Percentiles rank a stretch among this genome's conserved stretches.
Conservation (phyloP, 129 eudicot species). For the Chrysanthemum lavandulifolium region DNA sequence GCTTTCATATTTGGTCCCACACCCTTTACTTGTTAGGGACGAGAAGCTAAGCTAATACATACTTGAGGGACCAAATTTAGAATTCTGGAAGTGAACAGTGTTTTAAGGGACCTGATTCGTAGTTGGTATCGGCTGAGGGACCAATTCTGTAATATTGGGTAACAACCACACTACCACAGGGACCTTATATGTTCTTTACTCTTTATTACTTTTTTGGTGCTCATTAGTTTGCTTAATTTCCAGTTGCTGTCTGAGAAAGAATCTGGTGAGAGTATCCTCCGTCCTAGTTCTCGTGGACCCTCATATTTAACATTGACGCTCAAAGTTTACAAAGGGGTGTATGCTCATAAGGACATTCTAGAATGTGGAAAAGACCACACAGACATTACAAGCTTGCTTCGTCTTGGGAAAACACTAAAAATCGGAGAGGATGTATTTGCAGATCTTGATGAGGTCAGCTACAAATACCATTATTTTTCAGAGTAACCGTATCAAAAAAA, state of each 20-base stretch:
- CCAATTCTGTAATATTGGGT: no score
- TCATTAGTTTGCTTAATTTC: constrained; percentile 13
- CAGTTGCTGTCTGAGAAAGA: constrained; percentile 81
- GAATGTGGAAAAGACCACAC: constrained; percentile 89
- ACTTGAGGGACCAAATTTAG: no score
- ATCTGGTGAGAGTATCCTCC: constrained; percentile 74
- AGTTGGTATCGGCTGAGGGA: background rate
- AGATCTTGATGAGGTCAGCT: constrained; percentile 78
- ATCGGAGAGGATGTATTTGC: constrained; percentile 80
- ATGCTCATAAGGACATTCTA: constrained; percentile 83
- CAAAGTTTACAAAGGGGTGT: constrained; percentile 77
- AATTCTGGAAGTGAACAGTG: no score
- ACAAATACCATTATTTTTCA: background rate
- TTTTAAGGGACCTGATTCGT: no score
- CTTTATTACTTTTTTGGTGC: background rate
- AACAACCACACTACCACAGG: no score
- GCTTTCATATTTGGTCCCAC: no score
- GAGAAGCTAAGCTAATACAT: background rate
- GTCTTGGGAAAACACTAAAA: constrained; percentile 78
- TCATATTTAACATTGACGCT: constrained; percentile 75
- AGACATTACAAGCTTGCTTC: constrained; percentile 85
- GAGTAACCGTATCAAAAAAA: background rate
- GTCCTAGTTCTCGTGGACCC: constrained; percentile 93
- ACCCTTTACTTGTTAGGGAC: background rate
- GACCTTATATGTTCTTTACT: no score